Evolutionary conservation across 129 eudicot genomes (phyloP).

Genomic region (Saussurea involucrata): DNA sequence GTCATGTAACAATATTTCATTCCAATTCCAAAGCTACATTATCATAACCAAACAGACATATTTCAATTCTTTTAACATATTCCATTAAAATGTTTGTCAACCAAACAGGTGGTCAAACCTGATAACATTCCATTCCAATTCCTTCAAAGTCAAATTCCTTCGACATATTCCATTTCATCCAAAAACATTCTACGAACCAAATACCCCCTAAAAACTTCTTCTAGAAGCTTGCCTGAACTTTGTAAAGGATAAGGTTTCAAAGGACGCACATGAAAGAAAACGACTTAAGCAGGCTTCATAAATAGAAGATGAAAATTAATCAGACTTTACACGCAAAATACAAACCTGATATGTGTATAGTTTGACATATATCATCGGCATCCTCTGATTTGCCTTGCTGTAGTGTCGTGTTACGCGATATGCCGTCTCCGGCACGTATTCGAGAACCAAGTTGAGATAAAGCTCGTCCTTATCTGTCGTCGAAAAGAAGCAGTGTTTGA

Average conservation of each 20-base stretch:
- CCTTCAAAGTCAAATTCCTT: too few relatives aligned
- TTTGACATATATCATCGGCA: conserved; percentile 81
- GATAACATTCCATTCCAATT: too few relatives aligned
- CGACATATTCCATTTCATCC: too few relatives aligned
- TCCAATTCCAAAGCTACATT: too few relatives aligned
- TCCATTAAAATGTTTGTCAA: too few relatives aligned
- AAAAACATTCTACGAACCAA: too few relatives aligned
- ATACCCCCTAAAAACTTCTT: too few relatives aligned
- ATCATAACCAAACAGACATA: too few relatives aligned
- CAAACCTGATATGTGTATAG: conserved; percentile 68
- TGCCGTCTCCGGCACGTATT: conserved; percentile 64
- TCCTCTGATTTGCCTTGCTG: conserved; percentile 67
- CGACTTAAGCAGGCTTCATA: neutral
- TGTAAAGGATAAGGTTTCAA: neutral
- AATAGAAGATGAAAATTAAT: neutral
- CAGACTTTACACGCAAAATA: conserved; percentile 1
- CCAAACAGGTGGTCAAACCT: too few relatives aligned
- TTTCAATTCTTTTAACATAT: too few relatives aligned
- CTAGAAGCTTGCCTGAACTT: too few relatives aligned
- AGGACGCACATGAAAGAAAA: neutral
- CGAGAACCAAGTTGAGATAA: conserved; percentile 66
- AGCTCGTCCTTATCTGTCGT: conserved; percentile 72
- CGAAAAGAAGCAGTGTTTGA: conserved; percentile 70
- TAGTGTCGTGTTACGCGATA: conserved; percentile 66
- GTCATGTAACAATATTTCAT: too few relatives aligned